Evolutionary conservation across 202 grass and related monocot genomes (phyloP).

Genomic region (Musa balbisiana): DNA sequence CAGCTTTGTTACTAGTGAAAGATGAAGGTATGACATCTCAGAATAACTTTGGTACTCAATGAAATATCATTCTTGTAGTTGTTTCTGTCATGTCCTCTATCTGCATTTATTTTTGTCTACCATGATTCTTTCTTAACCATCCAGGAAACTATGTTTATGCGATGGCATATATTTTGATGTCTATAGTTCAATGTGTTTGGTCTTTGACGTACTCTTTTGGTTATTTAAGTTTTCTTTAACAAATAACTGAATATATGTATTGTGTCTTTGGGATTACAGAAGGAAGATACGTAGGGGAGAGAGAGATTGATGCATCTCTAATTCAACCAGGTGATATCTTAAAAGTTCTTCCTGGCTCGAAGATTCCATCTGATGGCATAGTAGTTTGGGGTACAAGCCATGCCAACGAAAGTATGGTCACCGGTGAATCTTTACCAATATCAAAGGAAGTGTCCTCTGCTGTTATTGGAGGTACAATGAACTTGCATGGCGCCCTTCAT

Average conservation of each 20-base stretch:
- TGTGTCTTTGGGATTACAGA: slow-evolving; percentile 38
- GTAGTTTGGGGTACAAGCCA: slow-evolving; percentile 84
- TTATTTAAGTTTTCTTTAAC: not conserved
- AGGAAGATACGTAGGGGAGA: slow-evolving; percentile 57
- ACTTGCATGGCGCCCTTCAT: slow-evolving; percentile 86
- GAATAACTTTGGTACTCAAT: not conserved
- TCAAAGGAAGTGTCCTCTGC: slow-evolving; percentile 65
- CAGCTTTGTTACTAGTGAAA: slow-evolving; percentile 84
- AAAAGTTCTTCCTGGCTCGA: slow-evolving; percentile 94
- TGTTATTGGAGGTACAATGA: slow-evolving; percentile 92
- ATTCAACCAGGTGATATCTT: slow-evolving; percentile 86
- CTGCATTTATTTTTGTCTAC: not conserved
- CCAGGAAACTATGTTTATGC: not conserved
- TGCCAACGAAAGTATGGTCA: slow-evolving; percentile 98
- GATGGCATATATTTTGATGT: not conserved
- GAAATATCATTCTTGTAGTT: no score
- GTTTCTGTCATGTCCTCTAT: not conserved
- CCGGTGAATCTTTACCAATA: slow-evolving; percentile 81
- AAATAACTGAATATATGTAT: not conserved
- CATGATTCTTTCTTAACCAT: not conserved
- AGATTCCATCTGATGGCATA: slow-evolving; percentile 82
- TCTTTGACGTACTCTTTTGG: no score
- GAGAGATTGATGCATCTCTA: slow-evolving; percentile 84
- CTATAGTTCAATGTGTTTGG: not conserved
- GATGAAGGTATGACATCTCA: slow-evolving; percentile 49